Evolutionary conservation across 2,329 filamentous ascomycete genomes (phyloP).

Genomic region (Aureobasidium sp.): DNA sequence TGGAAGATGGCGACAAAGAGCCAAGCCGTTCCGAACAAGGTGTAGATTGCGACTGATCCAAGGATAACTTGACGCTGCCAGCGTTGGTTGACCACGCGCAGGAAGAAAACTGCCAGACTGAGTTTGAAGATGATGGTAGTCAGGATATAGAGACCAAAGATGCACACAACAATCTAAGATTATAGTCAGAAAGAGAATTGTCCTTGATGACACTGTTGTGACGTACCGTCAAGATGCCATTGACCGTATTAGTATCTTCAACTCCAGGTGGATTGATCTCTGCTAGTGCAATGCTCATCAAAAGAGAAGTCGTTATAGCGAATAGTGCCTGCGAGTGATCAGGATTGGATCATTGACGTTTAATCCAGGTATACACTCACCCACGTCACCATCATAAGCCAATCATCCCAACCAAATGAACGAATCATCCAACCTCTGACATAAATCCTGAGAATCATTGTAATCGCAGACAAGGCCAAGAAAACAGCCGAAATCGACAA

Average conservation of each 20-base stretch:
- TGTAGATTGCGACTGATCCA: conserved; percentile 20
- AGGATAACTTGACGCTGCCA: conserved; percentile 33
- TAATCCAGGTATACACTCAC: conserved; percentile 24
- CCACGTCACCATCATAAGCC: conserved; percentile 33
- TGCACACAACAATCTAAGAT: conserved; percentile 24
- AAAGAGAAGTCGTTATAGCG: neutral
- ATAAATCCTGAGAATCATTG: conserved; percentile 34
- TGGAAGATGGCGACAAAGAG: conserved; percentile 29
- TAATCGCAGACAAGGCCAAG: conserved; percentile 32
- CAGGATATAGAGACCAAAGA: conserved; percentile 35
- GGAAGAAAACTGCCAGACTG: conserved; percentile 40
- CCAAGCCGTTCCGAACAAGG: conserved; percentile 32
- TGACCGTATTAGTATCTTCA: neutral
- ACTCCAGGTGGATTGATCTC: conserved; percentile 3
- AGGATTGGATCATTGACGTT: neutral
- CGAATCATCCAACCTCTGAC: conserved; percentile 34
- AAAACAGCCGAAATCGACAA: conserved; percentile 21
- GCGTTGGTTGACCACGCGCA: conserved; percentile 34
- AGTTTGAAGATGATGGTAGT: conserved; percentile 40
- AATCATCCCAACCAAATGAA: conserved; percentile 41
- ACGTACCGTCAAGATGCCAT: conserved; percentile 12
- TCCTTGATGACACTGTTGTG: neutral
- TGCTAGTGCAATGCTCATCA: neutral
- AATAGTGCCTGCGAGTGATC: neutral
- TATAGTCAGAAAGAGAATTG: neutral